Evolutionary conservation across 1,139 yeast genomes (phyloP), one percentile per base, ranked within the genome.

Genomic region (Debaryomyces psychrophilus): DNA sequence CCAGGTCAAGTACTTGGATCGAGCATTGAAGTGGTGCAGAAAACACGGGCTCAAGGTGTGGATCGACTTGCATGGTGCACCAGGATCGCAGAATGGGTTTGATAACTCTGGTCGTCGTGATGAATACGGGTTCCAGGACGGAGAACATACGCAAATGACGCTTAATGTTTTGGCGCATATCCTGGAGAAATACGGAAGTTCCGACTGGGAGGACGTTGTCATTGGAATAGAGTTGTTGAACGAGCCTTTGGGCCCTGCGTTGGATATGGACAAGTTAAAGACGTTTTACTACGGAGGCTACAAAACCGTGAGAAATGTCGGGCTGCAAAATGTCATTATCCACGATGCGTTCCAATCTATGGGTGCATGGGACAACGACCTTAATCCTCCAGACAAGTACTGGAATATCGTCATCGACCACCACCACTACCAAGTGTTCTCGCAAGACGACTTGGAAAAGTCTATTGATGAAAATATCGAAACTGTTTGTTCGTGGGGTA

Each of bases 51-150:
- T 92, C 56, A 83, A 86, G 62, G 95, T 82, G 18, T 90, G 97
- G 97, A 77, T 92, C 45, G 99, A 92, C 65, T 71, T 92, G 57
- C 99, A 92, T 64, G 98, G 98, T 48, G 95, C 90, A 25, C 95
- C 97, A 41, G 98, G 97, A n/a, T 87, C 96, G 17, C 98, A 92
- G 68, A 92, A 92, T 63, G 97, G 98, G 17, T 92, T 92, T 63
- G 99, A 93, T 65, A 92, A 92, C 70, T 89, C 97, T 8, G 99
- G 99, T 17, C 70, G 81, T 50, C 79, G 97, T 58, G 97, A 88
- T 59, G 51, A 61, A 5, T 58, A 78, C 47, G 71, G 71, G 8
- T 90, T 86, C 81, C 84, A 83, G 64, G 69, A 72, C 20, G 76
- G 71, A 37, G 58, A 68, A 54, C 82, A 86, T 58, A 67, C 74